Evolutionary conservation across 2,329 filamentous ascomycete genomes (phyloP).

Genomic region (Fusarium sp.): DNA sequence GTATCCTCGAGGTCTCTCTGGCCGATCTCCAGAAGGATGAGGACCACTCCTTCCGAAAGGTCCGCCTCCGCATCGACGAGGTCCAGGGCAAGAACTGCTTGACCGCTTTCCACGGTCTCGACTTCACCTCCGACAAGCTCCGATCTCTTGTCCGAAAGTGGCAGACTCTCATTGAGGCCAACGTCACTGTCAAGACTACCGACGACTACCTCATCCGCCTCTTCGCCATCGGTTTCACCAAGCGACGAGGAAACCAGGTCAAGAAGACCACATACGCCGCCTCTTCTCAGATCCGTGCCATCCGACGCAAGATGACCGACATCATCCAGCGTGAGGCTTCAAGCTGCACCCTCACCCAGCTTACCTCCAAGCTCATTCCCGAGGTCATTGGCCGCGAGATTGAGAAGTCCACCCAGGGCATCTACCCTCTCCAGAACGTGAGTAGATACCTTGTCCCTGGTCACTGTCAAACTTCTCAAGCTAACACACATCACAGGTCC

Average conservation of each 20-base stretch:
- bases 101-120: constrained; percentile 99
- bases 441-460: constrained; percentile 49
- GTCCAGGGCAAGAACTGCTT: constrained; percentile 99
- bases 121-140: constrained; percentile 99
- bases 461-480: neutral
- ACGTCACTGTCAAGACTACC: constrained; percentile 99
- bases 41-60: constrained; percentile 99
- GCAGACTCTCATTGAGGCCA: constrained; percentile 99
- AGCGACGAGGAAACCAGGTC: constrained; percentile 99
- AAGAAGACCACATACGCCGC: constrained; percentile 99
- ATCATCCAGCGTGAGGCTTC: constrained; percentile 97
- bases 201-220: constrained; percentile 99
- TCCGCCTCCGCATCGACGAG: constrained; percentile 98
- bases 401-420: constrained; percentile 99
- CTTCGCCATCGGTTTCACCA: constrained; percentile 99
- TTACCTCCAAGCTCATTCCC: constrained; percentile 98
- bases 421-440: constrained; percentile 99
- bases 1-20: constrained; percentile 98
- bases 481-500: constrained; percentile 72
- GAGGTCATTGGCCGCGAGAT: constrained; percentile 99
- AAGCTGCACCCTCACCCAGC: constrained; percentile 93
- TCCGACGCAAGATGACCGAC: constrained; percentile 99
- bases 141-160: constrained; percentile 99
- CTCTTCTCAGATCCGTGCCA: constrained; percentile 95
- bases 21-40: constrained; percentile 99